phyloP scores from a whole-genome alignment of 805 yeast genomes.

The Myxozyma melibiosi region DNA sequence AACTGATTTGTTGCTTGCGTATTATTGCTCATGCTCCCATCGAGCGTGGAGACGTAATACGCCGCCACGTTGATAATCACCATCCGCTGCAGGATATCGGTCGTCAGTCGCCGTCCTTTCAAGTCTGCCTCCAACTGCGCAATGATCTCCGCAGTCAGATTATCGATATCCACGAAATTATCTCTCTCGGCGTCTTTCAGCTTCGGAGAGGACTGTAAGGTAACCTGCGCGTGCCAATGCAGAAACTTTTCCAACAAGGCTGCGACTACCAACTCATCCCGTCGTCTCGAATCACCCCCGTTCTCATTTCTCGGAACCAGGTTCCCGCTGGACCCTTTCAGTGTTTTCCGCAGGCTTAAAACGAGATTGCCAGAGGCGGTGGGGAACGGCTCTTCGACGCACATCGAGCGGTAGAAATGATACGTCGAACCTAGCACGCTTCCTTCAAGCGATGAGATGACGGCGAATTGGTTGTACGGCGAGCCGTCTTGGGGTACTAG shows the following conservation, averaged over 20 bases:
- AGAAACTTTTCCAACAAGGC: constrained; percentile 16
- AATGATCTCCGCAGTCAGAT: constrained; percentile 1
- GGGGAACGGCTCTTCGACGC: constrained; percentile 28
- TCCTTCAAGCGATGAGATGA: constrained; percentile 22
- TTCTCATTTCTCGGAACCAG: background rate
- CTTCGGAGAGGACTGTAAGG: background rate
- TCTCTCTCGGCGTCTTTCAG: background rate
- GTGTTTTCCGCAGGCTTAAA: constrained; percentile 25
- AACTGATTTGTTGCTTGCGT: background rate
- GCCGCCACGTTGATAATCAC: constrained; percentile 25
- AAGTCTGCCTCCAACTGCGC: constrained; percentile 5
- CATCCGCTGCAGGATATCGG: constrained; percentile 18
- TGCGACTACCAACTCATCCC: constrained; percentile 11
- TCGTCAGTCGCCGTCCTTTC: constrained; percentile 6
- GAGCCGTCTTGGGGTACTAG: constrained; percentile 28
- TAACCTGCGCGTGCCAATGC: constrained; percentile 21
- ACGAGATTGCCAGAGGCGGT: constrained; percentile 28
- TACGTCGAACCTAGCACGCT: constrained; percentile 30
- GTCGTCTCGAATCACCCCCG: constrained; percentile 3
- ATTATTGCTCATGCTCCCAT: constrained; percentile 2
- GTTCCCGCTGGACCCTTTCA: constrained; percentile 7
- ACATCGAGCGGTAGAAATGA: constrained; percentile 31
- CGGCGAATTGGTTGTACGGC: constrained; percentile 35
- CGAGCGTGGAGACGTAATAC: background rate
- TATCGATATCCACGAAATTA: background rate